A percentile compares a stretch with the other conserved stretches of the same genome.
Evolutionary conservation across 495 filamentous ascomycete genomes (phyloP).

Genomic region (Ascodesmis nigricans): DNA sequence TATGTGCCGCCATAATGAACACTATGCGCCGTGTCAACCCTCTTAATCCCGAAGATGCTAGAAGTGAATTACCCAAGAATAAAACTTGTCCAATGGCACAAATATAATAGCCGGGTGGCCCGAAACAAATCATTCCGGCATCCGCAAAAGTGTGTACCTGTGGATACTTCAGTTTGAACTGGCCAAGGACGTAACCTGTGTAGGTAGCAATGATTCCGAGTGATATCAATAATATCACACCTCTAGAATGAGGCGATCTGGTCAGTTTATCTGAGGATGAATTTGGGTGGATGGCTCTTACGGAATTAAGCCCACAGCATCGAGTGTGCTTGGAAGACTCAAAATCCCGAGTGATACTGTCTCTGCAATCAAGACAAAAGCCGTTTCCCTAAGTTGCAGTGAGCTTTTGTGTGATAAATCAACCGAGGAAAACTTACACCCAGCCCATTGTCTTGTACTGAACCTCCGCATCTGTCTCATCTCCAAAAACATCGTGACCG

Average conservation of each 20-base stretch:
- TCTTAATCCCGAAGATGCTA: too few species aligned
- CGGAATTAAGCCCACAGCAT: constrained; percentile 34
- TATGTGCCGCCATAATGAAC: constrained; percentile 57
- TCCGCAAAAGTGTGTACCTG: constrained; percentile 54
- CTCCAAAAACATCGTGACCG: constrained; percentile 18
- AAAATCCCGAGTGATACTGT: constrained; percentile 41
- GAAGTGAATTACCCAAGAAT: constrained; percentile 28
- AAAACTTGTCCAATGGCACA: constrained; percentile 39
- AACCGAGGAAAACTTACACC: constrained; percentile 23
- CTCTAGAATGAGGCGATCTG: constrained; percentile 22
- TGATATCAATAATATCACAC: constrained; percentile 24
- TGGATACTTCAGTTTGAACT: constrained; percentile 51
- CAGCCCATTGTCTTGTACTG: constrained; percentile 37
- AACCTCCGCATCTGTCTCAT: constrained; percentile 28
- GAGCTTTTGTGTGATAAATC: not conserved
- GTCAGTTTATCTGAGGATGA: constrained; percentile 20
- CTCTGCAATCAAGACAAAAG: constrained; percentile 40
- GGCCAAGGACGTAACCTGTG: constrained; percentile 54
- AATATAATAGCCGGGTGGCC: constrained; percentile 39
- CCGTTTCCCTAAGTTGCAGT: constrained; percentile 13
- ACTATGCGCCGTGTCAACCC: too few species aligned
- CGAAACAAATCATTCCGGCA: constrained; percentile 43
- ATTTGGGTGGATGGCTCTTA: constrained; percentile 26
- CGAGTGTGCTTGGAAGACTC: constrained; percentile 32
- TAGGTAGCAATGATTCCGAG: constrained; percentile 47